A percentile compares a stretch with the other conserved stretches of the same genome.
These are phyloP conservation scores for Populus pruinosa DNA, from an alignment of 345 rosid genomes.

Conservation along the genomic window DNA sequence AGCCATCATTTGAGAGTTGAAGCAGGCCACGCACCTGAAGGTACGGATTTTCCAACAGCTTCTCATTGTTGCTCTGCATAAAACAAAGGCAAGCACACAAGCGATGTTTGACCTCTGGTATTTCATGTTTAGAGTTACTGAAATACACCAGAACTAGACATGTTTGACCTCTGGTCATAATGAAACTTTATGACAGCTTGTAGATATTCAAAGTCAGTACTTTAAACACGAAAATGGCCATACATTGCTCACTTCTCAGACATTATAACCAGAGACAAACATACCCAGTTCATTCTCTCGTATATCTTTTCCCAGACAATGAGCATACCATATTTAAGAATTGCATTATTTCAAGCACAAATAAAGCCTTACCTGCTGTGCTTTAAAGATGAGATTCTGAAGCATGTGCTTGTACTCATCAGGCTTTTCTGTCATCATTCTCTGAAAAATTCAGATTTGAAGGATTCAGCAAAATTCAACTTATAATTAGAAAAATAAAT, in stretches of 20 bases:
- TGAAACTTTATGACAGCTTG: background rate
- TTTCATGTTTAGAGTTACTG: background rate
- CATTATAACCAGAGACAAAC: background rate
- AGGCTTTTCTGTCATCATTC: slow-evolving; percentile 98
- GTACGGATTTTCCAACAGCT: slow-evolving; percentile 90
- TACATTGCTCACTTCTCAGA: background rate
- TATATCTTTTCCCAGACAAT: background rate
- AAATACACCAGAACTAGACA: background rate
- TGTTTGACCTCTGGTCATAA: background rate
- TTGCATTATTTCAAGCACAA: background rate
- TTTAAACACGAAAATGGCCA: background rate
- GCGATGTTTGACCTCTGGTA: slow-evolving; percentile 4
- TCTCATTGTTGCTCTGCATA: slow-evolving; percentile 92
- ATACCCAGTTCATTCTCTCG: background rate
- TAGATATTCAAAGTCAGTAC: background rate
- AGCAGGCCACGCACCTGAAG: slow-evolving; percentile 98
- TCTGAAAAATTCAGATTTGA: slow-evolving; percentile 41
- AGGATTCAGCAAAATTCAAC: slow-evolving; percentile 20
- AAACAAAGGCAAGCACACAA: slow-evolving; percentile 10
- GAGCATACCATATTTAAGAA: background rate
- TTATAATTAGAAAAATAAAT: background rate
- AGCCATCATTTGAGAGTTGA: slow-evolving; percentile 49
- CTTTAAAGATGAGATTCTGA: slow-evolving; percentile 87
- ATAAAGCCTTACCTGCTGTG: slow-evolving; percentile 70
- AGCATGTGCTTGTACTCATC: slow-evolving; percentile 94